These are phyloP conservation scores for Cytospora schulzeri DNA, from an alignment of 2,329 filamentous ascomycete species.

Conservation along the genomic window DNA sequence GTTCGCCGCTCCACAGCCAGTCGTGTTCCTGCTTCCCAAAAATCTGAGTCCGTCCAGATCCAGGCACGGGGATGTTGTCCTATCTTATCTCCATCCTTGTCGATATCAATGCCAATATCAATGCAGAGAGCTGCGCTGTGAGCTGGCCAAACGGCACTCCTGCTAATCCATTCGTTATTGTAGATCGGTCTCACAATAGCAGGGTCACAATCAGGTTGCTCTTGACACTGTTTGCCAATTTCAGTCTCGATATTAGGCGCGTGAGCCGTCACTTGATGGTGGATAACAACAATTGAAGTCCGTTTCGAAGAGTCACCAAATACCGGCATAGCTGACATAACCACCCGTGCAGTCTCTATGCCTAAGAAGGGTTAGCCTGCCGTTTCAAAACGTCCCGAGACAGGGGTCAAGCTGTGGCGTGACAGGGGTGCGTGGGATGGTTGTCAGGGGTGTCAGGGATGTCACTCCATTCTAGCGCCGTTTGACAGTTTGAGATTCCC, in stretches of 20 bases:
- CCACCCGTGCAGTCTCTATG: constrained; percentile 1
- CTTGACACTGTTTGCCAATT: background rate
- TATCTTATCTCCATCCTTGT: background rate
- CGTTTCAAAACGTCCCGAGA: constrained; percentile 21
- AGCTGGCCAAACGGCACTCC: background rate
- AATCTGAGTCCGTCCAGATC: background rate
- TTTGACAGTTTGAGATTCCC: constrained; percentile 22
- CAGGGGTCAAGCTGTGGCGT: constrained; percentile 3
- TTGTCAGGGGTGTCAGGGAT: background rate
- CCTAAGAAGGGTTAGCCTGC: background rate
- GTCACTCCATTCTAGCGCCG: constrained; percentile 8
- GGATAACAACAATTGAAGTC: background rate
- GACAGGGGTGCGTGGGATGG: background rate
- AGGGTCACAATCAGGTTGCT: too few relatives aligned
- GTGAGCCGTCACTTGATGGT: background rate
- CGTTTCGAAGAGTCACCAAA: background rate
- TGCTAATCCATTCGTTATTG: too few relatives aligned
- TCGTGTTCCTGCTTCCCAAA: background rate
- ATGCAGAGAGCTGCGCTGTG: background rate
- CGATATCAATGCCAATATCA: background rate
- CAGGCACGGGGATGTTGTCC: background rate
- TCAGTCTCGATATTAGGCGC: background rate
- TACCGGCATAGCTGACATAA: constrained; percentile 4
- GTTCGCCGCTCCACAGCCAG: background rate
- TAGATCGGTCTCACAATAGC: background rate